Base-by-base conservation (phyloP, 192 early-diverging fungal genomes). In the Oehlia diaphana region DNA sequence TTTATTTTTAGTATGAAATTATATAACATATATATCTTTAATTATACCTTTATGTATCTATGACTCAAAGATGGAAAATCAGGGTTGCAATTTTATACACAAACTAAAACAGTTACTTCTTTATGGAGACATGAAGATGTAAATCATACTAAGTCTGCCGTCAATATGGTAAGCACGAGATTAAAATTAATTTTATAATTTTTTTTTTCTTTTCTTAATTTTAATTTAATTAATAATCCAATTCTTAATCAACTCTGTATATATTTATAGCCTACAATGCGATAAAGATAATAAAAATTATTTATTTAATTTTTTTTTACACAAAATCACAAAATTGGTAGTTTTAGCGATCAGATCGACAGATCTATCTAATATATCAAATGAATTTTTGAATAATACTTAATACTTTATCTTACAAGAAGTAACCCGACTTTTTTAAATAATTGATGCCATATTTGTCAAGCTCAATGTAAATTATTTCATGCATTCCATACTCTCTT, bases 41-140 rank as follows among this genome's bases (percentile, higher is more conserved):
- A 21, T 39, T 42, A 4, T 44, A n/a, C 4, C 14, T n/a, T 9
- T 7, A n/a, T 42, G 7, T 42, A 42, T 42, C 39, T 6, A 42
- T 42, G 7, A 42, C 39, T 33, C 2, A 19, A 21, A 79, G 77
- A 94, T 78, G 92, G 94, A 39, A 90, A 88, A 81, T 84, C 88
- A 23, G 93, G 93, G 47, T 76, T 94, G 72, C 85, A 85, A 83
- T 99, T 99, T 82, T 98, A 95, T 84, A 98, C 97, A 58, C 91
- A 92, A 83, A 90, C 89, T 83, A 99, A 99, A 92, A 97, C 97
- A 7, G 90, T 99, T 71, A 99, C 96, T 77, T 91, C 95, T 71
- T 88, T 98, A 71, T 99, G 97, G 97, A 90, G 94, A 79, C 87
- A 90, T 69, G 92, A 96, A 83, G 97, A 98, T 78, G 96, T 91